Evolutionary conservation across 257 asterid species (phyloP).

Genomic region (Nicotiana undulata): DNA sequence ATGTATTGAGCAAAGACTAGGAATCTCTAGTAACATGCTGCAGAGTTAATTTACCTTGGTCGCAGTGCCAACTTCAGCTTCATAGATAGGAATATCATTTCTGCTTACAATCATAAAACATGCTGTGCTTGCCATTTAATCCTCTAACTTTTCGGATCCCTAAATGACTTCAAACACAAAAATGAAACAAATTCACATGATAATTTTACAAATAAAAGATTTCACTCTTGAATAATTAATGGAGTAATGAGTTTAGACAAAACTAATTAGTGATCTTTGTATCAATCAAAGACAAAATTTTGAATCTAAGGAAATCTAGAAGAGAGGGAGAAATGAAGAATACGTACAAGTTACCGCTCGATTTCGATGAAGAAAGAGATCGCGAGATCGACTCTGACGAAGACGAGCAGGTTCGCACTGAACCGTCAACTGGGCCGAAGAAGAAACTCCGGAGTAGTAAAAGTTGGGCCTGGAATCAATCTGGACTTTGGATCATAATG

Average conservation of each 20-base stretch:
- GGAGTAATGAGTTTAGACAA: not conserved
- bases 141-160: not conserved
- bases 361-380: not conserved
- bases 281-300: not conserved
- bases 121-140: constrained; percentile 74
- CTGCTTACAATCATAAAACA: constrained; percentile 93
- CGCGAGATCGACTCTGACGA: not conserved
- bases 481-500: not conserved
- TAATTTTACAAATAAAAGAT: no score
- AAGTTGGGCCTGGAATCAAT: not conserved
- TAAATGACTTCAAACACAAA: not conserved
- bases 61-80: constrained; percentile 96
- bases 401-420: not conserved
- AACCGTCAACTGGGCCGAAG: not conserved
- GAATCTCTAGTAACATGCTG: not conserved
- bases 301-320: not conserved
- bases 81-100: constrained; percentile 91
- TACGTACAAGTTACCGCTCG: not conserved
- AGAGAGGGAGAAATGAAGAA: not conserved
- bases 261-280: not conserved
- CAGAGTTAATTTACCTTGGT: constrained; percentile 49
- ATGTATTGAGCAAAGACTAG: not conserved
- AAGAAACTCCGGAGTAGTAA: not conserved
- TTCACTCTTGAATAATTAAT: not conserved
- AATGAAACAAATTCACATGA: not conserved